Conservation (phyloP, 2,329 filamentous ascomycete genomes). For the Diplocarpon mali region DNA sequence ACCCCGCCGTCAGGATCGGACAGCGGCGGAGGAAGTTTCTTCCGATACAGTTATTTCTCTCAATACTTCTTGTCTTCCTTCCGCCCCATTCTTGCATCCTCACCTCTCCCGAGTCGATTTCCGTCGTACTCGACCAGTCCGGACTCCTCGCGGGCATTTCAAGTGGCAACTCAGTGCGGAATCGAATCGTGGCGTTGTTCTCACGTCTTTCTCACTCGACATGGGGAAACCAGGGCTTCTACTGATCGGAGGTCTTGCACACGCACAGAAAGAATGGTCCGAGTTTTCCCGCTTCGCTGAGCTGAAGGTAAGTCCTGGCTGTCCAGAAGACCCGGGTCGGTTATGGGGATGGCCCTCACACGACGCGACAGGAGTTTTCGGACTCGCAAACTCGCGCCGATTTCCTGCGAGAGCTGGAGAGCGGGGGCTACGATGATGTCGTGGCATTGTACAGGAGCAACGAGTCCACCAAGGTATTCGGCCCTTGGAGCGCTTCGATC, state of each 20-base stretch:
- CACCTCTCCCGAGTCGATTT: no score
- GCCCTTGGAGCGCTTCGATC: background rate
- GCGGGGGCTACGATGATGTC: constrained; percentile 52
- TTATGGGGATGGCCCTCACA: background rate
- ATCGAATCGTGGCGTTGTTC: no score
- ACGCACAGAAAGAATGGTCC: constrained; percentile 22
- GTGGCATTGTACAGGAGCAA: constrained; percentile 62
- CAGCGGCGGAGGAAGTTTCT: no score
- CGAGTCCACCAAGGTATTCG: constrained; percentile 40
- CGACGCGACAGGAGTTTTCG: constrained; percentile 11
- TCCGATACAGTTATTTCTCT: no score
- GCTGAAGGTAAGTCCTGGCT: constrained; percentile 15
- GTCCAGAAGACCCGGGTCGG: background rate
- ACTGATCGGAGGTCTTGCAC: constrained; percentile 20
- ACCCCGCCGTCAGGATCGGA: no score
- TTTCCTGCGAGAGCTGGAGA: constrained; percentile 56
- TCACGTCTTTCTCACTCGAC: background rate
- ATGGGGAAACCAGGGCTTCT: constrained; percentile 15
- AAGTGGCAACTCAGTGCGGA: no score
- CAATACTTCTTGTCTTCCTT: no score
- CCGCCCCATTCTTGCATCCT: no score
- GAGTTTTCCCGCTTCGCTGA: constrained; percentile 16
- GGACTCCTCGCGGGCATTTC: no score
- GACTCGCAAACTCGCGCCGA: constrained; percentile 44
- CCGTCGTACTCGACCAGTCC: no score